Evolutionary conservation across 306 rosid genomes (phyloP).

Genomic region (Chamaecrista fasciculata): DNA sequence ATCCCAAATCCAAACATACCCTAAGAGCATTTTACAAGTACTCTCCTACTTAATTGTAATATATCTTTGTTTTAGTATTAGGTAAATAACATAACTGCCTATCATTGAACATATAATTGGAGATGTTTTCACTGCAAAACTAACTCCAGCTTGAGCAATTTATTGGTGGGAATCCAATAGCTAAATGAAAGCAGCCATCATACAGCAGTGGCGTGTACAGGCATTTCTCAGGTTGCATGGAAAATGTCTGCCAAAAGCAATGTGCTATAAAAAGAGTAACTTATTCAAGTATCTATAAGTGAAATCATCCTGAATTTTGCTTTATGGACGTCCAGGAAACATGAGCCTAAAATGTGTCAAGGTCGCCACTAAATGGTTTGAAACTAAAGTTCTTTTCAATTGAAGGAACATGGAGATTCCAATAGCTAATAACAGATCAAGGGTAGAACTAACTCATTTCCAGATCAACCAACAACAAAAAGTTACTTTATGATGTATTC

Average conservation of each 20-base stretch:
- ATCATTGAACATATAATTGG: not conserved
- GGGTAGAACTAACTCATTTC: not conserved
- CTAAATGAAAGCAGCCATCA: slow-evolving; percentile 9
- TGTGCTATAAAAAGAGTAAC: not conserved
- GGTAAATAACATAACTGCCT: not conserved
- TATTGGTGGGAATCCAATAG: not conserved
- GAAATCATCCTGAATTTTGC: slow-evolving; percentile 1
- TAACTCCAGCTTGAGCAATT: slow-evolving; percentile 7
- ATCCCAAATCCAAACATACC: too few species aligned
- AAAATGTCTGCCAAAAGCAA: not conserved
- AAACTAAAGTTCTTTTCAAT: slow-evolving; percentile 1
- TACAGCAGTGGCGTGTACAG: not conserved
- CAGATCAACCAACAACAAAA: slow-evolving; percentile 13
- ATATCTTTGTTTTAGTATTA: slow-evolving; percentile 1
- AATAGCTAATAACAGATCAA: not conserved
- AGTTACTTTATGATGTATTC: not conserved
- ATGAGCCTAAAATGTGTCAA: not conserved
- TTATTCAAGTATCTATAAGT: not conserved
- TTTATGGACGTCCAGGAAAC: not conserved
- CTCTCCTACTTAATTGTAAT: slow-evolving; percentile 13
- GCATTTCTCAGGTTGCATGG: slow-evolving; percentile 3
- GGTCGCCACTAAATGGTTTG: not conserved
- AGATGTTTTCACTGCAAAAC: slow-evolving; percentile 12
- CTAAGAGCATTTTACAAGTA: not conserved
- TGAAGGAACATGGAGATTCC: slow-evolving; percentile 2